These are phyloP conservation scores for Fraxinus excelsior DNA, from an alignment of 257 asterid species.

Conservation along the genomic window DNA sequence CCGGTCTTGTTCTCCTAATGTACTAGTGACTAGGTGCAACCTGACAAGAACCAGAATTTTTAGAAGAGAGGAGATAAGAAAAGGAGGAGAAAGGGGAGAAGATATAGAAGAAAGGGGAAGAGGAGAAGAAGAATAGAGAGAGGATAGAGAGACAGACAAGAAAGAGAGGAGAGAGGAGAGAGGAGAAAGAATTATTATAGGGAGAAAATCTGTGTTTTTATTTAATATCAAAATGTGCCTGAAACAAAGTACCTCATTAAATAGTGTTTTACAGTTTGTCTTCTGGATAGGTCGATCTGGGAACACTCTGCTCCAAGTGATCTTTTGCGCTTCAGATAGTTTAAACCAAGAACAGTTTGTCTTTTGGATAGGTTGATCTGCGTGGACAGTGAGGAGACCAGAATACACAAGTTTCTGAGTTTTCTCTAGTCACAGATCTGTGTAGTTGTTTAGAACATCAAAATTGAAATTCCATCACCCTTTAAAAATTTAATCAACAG, in stretches of 20 bases:
- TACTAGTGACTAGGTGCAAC: not conserved
- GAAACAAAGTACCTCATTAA: too few relatives aligned
- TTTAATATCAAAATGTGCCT: too few relatives aligned
- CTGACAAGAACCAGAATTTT: too few relatives aligned
- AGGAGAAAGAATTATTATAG: too few relatives aligned
- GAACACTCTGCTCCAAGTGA: not conserved
- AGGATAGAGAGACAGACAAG: too few relatives aligned
- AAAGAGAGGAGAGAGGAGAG: too few relatives aligned
- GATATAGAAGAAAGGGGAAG: too few relatives aligned
- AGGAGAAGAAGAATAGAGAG: too few relatives aligned
- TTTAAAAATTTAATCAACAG: not conserved
- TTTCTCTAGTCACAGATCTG: not conserved
- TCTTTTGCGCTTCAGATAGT: not conserved
- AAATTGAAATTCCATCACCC: not conserved
- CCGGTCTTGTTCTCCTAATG: not conserved
- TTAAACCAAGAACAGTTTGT: not conserved
- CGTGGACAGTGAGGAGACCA: not conserved
- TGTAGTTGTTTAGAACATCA: not conserved
- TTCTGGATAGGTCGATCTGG: not conserved
- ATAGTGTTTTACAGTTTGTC: too few relatives aligned
- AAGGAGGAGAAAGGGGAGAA: too few relatives aligned
- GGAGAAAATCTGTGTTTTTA: too few relatives aligned
- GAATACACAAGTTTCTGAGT: not conserved
- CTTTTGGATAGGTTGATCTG: not conserved
- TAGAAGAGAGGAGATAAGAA: too few relatives aligned